Percentiles rank a stretch among this genome's conserved stretches.
Evolutionary conservation across 192 early-diverging fungal species (phyloP).

Genomic region (Linnemannia schmuckeri): DNA sequence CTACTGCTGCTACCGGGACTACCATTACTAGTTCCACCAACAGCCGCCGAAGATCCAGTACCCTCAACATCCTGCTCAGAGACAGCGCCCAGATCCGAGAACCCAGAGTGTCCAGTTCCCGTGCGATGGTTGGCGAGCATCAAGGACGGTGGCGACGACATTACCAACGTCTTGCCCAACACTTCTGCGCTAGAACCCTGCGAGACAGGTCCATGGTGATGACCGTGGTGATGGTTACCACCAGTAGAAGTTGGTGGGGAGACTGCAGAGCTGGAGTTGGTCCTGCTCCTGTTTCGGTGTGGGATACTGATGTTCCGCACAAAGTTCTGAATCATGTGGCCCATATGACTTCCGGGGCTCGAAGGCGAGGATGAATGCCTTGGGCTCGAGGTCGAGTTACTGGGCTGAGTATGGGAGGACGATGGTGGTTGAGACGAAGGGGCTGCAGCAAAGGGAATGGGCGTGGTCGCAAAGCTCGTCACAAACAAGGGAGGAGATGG

Average conservation of each 20-base stretch:
- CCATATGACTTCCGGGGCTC: conserved; percentile 39
- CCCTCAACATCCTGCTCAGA: conserved; percentile 32
- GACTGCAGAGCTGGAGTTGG: conserved; percentile 45
- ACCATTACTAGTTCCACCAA: conserved; percentile 2
- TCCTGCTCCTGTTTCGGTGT: conserved; percentile 49
- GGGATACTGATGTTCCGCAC: conserved; percentile 49
- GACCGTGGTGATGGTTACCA: conserved; percentile 2
- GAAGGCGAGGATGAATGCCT: conserved; percentile 2
- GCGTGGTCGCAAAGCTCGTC: conserved; percentile 28
- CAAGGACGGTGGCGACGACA: conserved; percentile 19
- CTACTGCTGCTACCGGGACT: conserved; percentile 8
- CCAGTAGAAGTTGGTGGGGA: conserved; percentile 11
- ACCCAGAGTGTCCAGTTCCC: conserved; percentile 14
- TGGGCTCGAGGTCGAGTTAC: neutral
- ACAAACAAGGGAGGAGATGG: conserved; percentile 50
- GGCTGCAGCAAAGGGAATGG: conserved; percentile 31
- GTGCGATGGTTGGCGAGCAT: conserved; percentile 7
- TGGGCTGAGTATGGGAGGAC: neutral
- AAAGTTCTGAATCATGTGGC: conserved; percentile 54
- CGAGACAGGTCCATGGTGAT: neutral
- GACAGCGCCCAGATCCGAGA: conserved; percentile 41
- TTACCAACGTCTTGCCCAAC: conserved; percentile 44
- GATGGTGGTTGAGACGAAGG: neutral
- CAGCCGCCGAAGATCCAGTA: neutral
- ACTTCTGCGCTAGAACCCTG: conserved; percentile 21